phyloP scores from a whole-genome alignment of 2,329 filamentous ascomycete genomes.

The Chalara sp. region DNA sequence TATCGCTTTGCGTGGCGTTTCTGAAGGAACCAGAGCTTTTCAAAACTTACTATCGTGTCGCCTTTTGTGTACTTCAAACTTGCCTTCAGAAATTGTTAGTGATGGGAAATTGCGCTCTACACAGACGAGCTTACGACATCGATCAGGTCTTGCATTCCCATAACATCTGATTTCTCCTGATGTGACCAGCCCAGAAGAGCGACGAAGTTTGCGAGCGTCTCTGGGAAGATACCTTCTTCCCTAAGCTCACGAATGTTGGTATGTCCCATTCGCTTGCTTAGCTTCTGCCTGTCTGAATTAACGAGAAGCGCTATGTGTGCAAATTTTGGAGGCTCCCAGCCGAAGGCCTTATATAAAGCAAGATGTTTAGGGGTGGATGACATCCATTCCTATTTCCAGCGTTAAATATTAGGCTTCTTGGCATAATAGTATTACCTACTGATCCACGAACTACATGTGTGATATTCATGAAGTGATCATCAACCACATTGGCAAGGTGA shows the following conservation, averaged over 20 bases:
- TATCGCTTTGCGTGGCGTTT: conserved; percentile 46
- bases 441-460: conserved; percentile 91
- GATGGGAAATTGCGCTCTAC: no score
- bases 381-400: conserved; percentile 71
- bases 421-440: conserved; percentile 36
- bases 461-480: conserved; percentile 92
- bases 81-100: conserved; percentile 39
- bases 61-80: conserved; percentile 85
- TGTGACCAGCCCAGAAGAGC: conserved; percentile 82
- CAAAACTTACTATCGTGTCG: conserved; percentile 74
- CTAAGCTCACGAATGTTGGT: conserved; percentile 53
- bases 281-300: conserved; percentile 61
- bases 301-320: conserved; percentile 75
- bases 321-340: conserved; percentile 67
- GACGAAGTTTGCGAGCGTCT: conserved; percentile 71
- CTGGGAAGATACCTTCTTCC: conserved; percentile 55
- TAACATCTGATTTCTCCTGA: conserved; percentile 57
- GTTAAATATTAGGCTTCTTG: conserved; percentile 1
- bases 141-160: conserved; percentile 65
- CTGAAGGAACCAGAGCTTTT: conserved; percentile 78
- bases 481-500: conserved; percentile 93
- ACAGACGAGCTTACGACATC: conserved; percentile 45
- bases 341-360: conserved; percentile 68
- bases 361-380: conserved; percentile 80
- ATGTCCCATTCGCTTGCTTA: conserved; percentile 77